Evolutionary conservation across 768 basidiomycete species (phyloP).

Genomic region (Clitopilus hobsonii): DNA sequence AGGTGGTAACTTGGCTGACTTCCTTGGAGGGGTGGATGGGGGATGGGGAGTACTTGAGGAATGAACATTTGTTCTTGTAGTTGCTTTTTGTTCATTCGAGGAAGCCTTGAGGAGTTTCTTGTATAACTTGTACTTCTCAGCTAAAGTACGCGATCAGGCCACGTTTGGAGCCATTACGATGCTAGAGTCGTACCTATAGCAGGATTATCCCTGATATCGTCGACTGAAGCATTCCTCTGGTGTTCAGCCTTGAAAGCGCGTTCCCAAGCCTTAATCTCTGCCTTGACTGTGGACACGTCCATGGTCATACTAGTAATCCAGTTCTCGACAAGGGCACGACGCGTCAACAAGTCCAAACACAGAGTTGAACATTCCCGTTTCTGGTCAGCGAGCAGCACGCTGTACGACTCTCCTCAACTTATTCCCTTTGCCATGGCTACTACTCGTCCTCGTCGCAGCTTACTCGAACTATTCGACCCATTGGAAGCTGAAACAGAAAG

Average conservation of each 20-base stretch:
- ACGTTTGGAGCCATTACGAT: background rate
- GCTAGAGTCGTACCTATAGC: constrained; percentile 49
- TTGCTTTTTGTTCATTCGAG: constrained; percentile 2
- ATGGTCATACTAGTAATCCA: constrained; percentile 16
- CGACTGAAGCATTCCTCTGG: constrained; percentile 55
- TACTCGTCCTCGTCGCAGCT: constrained; percentile 38
- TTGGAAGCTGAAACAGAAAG: constrained; percentile 21
- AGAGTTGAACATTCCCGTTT: constrained; percentile 11
- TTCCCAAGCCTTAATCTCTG: constrained; percentile 79
- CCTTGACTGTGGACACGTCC: constrained; percentile 48
- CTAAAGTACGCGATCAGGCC: constrained; percentile 27
- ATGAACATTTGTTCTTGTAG: constrained; percentile 10
- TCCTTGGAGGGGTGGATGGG: constrained; percentile 35
- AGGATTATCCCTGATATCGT: constrained; percentile 65
- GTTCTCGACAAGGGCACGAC: constrained; percentile 15
- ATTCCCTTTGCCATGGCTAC: constrained; percentile 20
- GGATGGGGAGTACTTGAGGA: constrained; percentile 17
- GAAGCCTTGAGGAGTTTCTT: constrained; percentile 63
- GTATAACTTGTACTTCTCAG: constrained; percentile 77
- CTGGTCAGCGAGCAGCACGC: background rate
- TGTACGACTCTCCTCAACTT: too few species aligned
- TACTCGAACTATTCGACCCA: constrained; percentile 50
- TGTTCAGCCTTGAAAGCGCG: constrained; percentile 55
- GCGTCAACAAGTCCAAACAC: constrained; percentile 40
- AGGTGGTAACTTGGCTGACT: constrained; percentile 20